Evolutionary conservation across 2,329 filamentous ascomycete species (phyloP).

Genomic region (Eurotiales sp.): DNA sequence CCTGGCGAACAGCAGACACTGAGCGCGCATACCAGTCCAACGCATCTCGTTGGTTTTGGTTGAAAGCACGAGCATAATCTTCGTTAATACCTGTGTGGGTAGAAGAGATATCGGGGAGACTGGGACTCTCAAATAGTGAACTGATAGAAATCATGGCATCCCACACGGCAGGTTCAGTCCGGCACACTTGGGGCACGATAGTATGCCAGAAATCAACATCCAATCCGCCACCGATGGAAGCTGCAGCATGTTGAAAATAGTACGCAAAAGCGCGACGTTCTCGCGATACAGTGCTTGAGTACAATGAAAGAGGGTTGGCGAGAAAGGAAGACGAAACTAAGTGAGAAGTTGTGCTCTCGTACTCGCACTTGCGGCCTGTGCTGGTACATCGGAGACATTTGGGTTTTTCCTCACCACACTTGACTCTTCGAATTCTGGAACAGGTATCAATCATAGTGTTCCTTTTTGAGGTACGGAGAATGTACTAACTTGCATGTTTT

Average conservation of each 20-base stretch:
- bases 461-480: background rate
- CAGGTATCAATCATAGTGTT: conserved; percentile 8
- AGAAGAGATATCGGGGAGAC: too few species aligned
- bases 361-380: conserved; percentile 32
- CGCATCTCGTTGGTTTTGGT: conserved; percentile 23
- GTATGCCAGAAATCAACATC: conserved; percentile 36
- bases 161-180: conserved; percentile 35
- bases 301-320: conserved; percentile 18
- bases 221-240: conserved; percentile 28
- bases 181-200: conserved; percentile 33
- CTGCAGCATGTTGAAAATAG: conserved; percentile 32
- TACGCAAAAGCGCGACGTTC: conserved; percentile 38
- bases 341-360: conserved; percentile 18
- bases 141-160: conserved; percentile 37
- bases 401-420: conserved; percentile 34
- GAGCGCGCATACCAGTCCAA: conserved; percentile 31
- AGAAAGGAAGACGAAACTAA: conserved; percentile 1
- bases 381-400: conserved; percentile 28
- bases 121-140: conserved; percentile 28
- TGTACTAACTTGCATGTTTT: conserved; percentile 32
- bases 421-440: conserved; percentile 28
- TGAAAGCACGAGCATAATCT: background rate
- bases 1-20: conserved; percentile 23
- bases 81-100: too few species aligned
- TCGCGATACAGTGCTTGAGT: conserved; percentile 24